Conservation (phyloP, 805 yeast species). For the Barnettozyma pratensis region DNA sequence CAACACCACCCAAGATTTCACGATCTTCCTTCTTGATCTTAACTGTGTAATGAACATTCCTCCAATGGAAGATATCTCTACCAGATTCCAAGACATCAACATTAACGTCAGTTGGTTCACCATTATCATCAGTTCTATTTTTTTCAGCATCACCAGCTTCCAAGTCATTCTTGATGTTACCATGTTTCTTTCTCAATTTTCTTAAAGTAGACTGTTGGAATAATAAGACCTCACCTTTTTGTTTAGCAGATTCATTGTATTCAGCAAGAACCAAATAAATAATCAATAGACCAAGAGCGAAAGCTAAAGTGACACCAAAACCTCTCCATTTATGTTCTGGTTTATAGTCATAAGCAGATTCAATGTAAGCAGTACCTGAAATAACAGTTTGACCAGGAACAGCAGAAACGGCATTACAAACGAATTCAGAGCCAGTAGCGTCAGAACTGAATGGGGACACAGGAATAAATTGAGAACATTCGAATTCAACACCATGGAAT, state of each 20-base stretch:
- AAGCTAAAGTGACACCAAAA: conserved; percentile 57
- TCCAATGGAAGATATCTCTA: conserved; percentile 72
- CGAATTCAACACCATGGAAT: conserved; percentile 41
- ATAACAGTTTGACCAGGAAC: conserved; percentile 44
- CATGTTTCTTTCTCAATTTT: conserved; percentile 38
- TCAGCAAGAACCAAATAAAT: conserved; percentile 54
- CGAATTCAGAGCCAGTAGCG: conserved; percentile 23
- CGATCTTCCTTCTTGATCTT: conserved; percentile 56
- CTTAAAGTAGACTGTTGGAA: conserved; percentile 47
- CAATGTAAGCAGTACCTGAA: conserved; percentile 46
- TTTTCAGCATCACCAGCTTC: conserved; percentile 25
- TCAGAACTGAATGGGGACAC: conserved; percentile 15
- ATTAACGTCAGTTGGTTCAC: conserved; percentile 12
- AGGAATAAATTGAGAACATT: conserved; percentile 47
- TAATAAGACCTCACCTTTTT: conserved; percentile 65
- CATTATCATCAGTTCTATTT: conserved; percentile 19
- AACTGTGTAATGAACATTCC: conserved; percentile 66
- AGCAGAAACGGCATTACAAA: conserved; percentile 57
- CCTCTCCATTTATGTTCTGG: conserved; percentile 56
- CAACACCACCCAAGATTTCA: conserved; percentile 57
- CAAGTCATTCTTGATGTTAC: conserved; percentile 22
- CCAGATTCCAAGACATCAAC: conserved; percentile 30
- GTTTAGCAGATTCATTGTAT: conserved; percentile 54
- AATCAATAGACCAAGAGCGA: conserved; percentile 45
- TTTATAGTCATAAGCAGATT: conserved; percentile 39